Evolutionary conservation across 331 rosid genomes (phyloP).

Genomic region (Quercus phellos): DNA sequence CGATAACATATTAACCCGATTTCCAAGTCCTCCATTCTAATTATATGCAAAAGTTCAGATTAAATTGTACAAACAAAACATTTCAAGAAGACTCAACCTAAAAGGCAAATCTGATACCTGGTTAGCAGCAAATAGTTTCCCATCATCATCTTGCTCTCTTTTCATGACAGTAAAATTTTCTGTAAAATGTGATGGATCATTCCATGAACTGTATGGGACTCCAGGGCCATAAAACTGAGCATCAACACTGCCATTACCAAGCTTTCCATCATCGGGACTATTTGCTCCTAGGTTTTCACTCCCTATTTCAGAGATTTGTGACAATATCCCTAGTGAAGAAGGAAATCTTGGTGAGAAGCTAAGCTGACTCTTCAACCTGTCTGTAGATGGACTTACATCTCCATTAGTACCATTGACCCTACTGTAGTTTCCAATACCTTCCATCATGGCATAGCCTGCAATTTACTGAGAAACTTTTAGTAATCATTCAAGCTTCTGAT

Average conservation of each 20-base stretch:
- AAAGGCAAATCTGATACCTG: constrained; percentile 40
- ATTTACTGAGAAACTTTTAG: constrained; percentile 17
- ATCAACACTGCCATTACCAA: constrained; percentile 25
- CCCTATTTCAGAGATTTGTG: constrained; percentile 50
- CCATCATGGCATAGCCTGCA: constrained; percentile 45
- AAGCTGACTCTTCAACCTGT: constrained; percentile 50
- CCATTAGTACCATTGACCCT: constrained; percentile 27
- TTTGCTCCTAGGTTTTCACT: constrained; percentile 34
- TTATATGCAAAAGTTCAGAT: constrained; percentile 1
- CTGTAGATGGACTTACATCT: constrained; percentile 38
- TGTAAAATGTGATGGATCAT: constrained; percentile 38
- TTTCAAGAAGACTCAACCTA: not conserved
- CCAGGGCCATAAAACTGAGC: constrained; percentile 36
- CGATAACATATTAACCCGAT: constrained; percentile 48
- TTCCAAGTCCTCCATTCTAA: constrained; percentile 59
- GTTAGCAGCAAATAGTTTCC: constrained; percentile 34
- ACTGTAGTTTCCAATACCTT: constrained; percentile 41
- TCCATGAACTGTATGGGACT: constrained; percentile 51
- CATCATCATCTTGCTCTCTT: constrained; percentile 45
- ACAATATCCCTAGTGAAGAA: constrained; percentile 52
- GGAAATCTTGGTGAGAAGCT: constrained; percentile 49
- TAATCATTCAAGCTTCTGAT: not conserved
- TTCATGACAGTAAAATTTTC: constrained; percentile 40
- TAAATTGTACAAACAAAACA: constrained; percentile 2
- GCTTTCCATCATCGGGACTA: constrained; percentile 38